Conservation (phyloP, 805 yeast species). For the Myxozyma melibiosi region DNA sequence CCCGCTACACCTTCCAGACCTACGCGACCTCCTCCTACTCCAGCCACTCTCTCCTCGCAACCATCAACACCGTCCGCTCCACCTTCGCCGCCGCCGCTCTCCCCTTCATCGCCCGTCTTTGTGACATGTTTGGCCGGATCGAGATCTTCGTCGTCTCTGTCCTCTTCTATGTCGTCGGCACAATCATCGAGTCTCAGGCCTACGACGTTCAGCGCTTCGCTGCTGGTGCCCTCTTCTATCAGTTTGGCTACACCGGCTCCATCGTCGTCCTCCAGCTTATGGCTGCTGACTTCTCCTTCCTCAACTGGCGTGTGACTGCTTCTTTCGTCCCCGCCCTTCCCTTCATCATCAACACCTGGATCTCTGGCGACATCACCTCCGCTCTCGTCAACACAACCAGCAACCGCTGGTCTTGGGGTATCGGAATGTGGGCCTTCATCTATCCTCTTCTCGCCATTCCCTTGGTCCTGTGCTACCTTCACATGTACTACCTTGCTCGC, state of each 20-base stretch:
- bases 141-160: conserved; percentile 54
- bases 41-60: conserved; percentile 57
- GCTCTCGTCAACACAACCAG: conserved; percentile 31
- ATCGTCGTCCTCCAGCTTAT: conserved; percentile 58
- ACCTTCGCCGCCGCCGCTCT: conserved; percentile 70
- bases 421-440: conserved; percentile 79
- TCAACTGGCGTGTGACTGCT: conserved; percentile 70
- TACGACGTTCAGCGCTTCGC: conserved; percentile 59
- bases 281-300: conserved; percentile 65
- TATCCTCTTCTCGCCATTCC: conserved; percentile 70
- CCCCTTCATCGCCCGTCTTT: conserved; percentile 62
- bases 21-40: conserved; percentile 60
- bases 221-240: conserved; percentile 63
- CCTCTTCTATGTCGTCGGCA: conserved; percentile 62
- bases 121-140: conserved; percentile 69
- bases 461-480: conserved; percentile 53
- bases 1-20: conserved; percentile 56
- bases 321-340: conserved; percentile 72
- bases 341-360: conserved; percentile 77
- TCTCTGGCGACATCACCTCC: conserved; percentile 57
- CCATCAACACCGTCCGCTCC: conserved; percentile 59
- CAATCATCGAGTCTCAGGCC: conserved; percentile 64
- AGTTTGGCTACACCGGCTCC: conserved; percentile 65
- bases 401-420: conserved; percentile 67
- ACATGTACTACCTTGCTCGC: conserved; percentile 59